Base-by-base conservation (phyloP, 176 grass and related monocot genomes). In the Oryza longistaminata region DNA sequence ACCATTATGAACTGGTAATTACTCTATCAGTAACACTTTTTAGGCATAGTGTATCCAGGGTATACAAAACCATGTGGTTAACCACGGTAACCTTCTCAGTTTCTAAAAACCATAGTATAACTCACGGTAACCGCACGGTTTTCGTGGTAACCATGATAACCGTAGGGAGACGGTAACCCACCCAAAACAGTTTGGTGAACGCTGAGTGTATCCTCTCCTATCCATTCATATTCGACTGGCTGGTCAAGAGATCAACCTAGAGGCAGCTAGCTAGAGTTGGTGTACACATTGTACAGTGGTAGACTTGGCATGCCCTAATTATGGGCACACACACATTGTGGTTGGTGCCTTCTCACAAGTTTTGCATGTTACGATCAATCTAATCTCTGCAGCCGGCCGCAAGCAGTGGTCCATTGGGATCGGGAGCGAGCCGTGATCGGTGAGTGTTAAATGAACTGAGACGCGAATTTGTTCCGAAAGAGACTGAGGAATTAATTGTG, bases 381-480 rank as follows among this genome's bases (percentile, higher is more conserved):
- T 49, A 49, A 15, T 49, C 12, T 13, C 50, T 55, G 50, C 10
- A 19, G 16, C 9, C 1, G 2, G 19, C 53, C 53, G 12, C 19
- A 58, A n/a, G 6, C 11, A 44, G 77, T 86, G 72, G 88, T 71
- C 72, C 78, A 12, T 42, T 52, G 40, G 64, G 22, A 77, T 81
- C 52, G 16, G 16, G 52, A 55, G 52, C 52, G 19, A 55, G 50
- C 16, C 52, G 16, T 55, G 19, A 65, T 37, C 29, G 34, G 27
- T 2, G 66, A 39, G 49, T 65, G 14, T 43, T 31, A 83, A 72
- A 27, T 6, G n/a, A 42, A 50, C 53, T 58, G 53, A 58, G 53
- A 39, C 14, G 1, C 3, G 79, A 62, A 90, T 50, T 16, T 65
- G 14, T 82, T 42, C 77, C 39, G 11, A 16, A 55, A 82, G 72